A percentile compares a stretch with the other conserved stretches of the same genome.
Evolutionary conservation across 2,329 filamentous ascomycete genomes (phyloP).

Genomic region (Didymella segeticola): DNA sequence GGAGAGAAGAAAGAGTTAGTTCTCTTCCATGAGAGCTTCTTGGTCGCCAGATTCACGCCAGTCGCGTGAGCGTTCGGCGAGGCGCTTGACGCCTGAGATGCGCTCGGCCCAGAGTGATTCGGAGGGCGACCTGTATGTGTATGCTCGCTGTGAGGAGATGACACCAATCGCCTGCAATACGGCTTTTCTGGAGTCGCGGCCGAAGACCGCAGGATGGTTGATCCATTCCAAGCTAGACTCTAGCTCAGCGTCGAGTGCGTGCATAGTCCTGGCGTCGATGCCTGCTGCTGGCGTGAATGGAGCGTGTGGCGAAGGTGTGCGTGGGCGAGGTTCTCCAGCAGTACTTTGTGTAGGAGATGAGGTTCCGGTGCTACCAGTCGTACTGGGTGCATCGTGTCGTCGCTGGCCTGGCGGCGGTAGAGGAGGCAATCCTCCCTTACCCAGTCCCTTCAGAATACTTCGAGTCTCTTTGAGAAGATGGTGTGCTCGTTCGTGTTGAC

Average conservation of each 20-base stretch:
- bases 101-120: constrained; percentile 89
- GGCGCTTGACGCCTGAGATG: constrained; percentile 77
- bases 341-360: constrained; percentile 50
- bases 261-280: constrained; percentile 83
- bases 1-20: constrained; percentile 28
- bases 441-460: constrained; percentile 92
- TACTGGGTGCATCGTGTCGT: constrained; percentile 49
- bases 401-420: constrained; percentile 69
- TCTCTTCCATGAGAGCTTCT: constrained; percentile 64
- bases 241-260: constrained; percentile 87
- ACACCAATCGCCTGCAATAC: constrained; percentile 96
- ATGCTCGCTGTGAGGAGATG: constrained; percentile 91
- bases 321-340: constrained; percentile 42
- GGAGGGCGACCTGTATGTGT: constrained; percentile 88
- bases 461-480: constrained; percentile 92
- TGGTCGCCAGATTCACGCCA: constrained; percentile 90
- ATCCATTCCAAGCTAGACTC: constrained; percentile 96
- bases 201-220: constrained; percentile 92
- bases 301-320: constrained; percentile 48
- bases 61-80: constrained; percentile 84
- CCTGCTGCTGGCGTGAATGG: constrained; percentile 68
- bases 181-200: constrained; percentile 90
- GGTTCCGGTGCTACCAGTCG: constrained; percentile 47
- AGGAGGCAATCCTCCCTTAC: constrained; percentile 91
- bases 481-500: constrained; percentile 91